Evolutionary conservation across 139 green algal species (phyloP), one percentile per base, ranked within the genome.

Genomic region (Chlamydomonas sp.): DNA sequence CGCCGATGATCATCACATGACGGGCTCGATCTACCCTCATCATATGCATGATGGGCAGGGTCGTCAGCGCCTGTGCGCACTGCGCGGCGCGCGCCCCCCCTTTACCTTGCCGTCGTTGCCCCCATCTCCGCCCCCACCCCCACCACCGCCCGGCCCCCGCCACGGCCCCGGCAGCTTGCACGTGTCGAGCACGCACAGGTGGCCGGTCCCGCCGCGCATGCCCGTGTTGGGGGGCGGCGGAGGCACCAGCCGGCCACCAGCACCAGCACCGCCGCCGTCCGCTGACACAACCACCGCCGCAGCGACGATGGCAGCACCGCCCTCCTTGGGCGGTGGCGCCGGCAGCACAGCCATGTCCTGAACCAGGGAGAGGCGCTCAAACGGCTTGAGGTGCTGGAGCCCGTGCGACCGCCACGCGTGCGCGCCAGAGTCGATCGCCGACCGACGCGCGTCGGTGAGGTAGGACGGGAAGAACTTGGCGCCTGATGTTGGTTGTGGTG

Each of bases 401-500:
- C 84, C 87, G 22, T 72, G 33, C 5, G 48, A 26, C 38, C 88
- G 81, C 78, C 83, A 90, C 0, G 29, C 61, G 8, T 87, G 70
- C 0, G 87, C 84, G 22, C 83, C 78, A 3, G 63, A 38, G 48
- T 95, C 89, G 10, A 90, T 10, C 0, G 75, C 79, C 35, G 58
- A 34, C 1, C 89, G 73, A 35, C 79, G 71, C 0, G 31, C n/a
- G 2, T 81, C 76, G 8, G 43, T 79, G 2, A 92, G 29, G 20
- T 84, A 82, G 1, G 61, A 73, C 3, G 85, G 86, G 67, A 92
- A 92, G 68, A 91, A 89, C 31, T 69, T 64, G 0, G 88, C 73
- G 57, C 87, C 86, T 83, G 84, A 28, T 26, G n/a, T n/a, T n/a
- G 58, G 36, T 37, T 38, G 22, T 1, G 4, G 0, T 3, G 3